phyloP scores from a whole-genome alignment of 768 basidiomycete species.

The Phanerochaete sordida region DNA sequence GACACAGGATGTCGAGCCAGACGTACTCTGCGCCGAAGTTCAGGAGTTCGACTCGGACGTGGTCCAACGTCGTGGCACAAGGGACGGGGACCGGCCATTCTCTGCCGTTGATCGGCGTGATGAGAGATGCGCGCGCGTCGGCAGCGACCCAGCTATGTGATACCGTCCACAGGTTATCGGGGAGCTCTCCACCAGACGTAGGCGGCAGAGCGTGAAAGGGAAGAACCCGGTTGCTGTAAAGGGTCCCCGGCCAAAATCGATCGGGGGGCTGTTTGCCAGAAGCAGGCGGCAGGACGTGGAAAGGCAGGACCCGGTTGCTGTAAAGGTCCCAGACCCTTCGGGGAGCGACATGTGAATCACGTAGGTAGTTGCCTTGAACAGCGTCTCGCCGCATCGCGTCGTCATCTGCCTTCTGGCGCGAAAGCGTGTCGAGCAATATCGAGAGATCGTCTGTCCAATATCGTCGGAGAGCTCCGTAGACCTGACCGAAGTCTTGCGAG shows the following conservation, averaged over 20 bases:
- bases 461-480: background rate
- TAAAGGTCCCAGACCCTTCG: constrained; percentile 1
- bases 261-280: too few species aligned
- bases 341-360: background rate
- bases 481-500: background rate
- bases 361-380: background rate
- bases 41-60: background rate
- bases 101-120: background rate
- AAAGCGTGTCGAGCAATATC: background rate
- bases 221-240: background rate
- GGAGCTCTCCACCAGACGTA: background rate
- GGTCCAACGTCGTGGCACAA: background rate
- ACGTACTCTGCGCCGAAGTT: background rate
- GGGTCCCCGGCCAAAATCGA: too few species aligned
- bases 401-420: background rate
- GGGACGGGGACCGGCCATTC: background rate
- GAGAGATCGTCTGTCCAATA: background rate
- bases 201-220: background rate
- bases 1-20: background rate
- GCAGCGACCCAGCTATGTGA: background rate
- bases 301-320: constrained; percentile 6
- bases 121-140: background rate
- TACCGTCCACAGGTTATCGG: background rate
- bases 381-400: background rate
- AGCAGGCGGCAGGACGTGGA: too few species aligned